phyloP scores from a whole-genome alignment of 352 stramenopile genomes.

The Halophytophthora batemanensis region DNA sequence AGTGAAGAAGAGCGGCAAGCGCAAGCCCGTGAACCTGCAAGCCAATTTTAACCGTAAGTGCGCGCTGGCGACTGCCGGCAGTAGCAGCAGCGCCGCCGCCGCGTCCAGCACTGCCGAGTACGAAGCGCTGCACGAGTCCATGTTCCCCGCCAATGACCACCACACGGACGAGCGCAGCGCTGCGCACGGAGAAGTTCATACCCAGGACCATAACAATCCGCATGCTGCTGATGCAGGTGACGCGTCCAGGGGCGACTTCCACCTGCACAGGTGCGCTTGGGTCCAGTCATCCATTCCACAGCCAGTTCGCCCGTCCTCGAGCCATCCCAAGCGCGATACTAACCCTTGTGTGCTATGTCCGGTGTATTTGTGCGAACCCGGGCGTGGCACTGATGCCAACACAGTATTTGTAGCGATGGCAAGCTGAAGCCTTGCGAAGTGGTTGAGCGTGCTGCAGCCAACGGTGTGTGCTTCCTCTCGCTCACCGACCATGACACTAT shows the following conservation, averaged over 20 bases:
- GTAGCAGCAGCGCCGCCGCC: background rate
- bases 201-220: conserved; percentile 17
- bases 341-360: conserved; percentile 2
- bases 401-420: conserved; percentile 78
- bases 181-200: conserved; percentile 12
- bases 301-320: background rate
- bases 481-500: conserved; percentile 88
- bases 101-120: conserved; percentile 7
- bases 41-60: conserved; percentile 87
- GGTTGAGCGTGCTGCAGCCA: conserved; percentile 70
- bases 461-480: conserved; percentile 80
- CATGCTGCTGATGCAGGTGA: conserved; percentile 55
- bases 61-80: conserved; percentile 9
- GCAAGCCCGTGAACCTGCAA: conserved; percentile 82
- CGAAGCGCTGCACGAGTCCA: conserved; percentile 51
- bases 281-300: background rate
- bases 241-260: conserved; percentile 65
- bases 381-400: no score
- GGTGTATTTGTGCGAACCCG: conserved; percentile 6
- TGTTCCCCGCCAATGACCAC: conserved; percentile 77
- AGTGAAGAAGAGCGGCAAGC: conserved; percentile 66
- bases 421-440: conserved; percentile 75
- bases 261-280: conserved; percentile 71
- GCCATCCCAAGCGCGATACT: background rate
- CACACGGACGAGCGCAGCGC: conserved; percentile 19